phyloP scores from a whole-genome alignment of 2,329 filamentous ascomycete species.

The Clonostachys rhizophaga region DNA sequence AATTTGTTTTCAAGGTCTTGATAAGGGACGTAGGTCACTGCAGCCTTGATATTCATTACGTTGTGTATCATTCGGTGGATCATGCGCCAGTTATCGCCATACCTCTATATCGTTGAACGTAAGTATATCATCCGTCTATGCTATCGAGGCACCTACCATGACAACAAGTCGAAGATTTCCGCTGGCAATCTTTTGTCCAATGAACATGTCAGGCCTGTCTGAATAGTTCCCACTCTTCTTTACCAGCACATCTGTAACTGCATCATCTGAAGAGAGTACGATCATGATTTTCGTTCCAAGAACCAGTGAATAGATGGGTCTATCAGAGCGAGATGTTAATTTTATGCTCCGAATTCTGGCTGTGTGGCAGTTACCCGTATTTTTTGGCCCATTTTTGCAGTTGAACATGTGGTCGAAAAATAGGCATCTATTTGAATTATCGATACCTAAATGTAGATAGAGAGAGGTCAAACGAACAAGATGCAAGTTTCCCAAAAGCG shows the following conservation, averaged over 20 bases:
- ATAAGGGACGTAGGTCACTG: constrained; percentile 30
- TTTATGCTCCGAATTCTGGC: no score
- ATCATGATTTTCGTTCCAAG: constrained; percentile 7
- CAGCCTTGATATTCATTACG: constrained; percentile 14
- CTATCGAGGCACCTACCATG: constrained; percentile 7
- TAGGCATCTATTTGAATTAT: no score
- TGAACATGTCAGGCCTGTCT: constrained; percentile 24
- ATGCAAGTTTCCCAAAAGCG: no score
- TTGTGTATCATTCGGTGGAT: background rate
- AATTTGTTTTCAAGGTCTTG: constrained; percentile 36
- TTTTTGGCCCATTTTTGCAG: no score
- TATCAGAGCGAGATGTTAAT: background rate
- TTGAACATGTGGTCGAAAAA: no score
- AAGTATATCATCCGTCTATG: no score
- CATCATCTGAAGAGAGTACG: constrained; percentile 9
- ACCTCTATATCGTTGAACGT: no score
- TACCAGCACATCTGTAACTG: constrained; percentile 46
- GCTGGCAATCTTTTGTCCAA: constrained; percentile 16
- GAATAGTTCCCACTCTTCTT: constrained; percentile 44
- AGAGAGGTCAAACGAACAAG: no score
- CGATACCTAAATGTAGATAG: no score
- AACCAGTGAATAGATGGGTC: background rate
- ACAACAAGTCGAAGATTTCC: constrained; percentile 17
- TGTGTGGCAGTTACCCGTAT: no score
- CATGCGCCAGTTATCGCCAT: background rate